phyloP scores from a whole-genome alignment of 2,329 filamentous ascomycete genomes.

The Xylariaceae sp. region DNA sequence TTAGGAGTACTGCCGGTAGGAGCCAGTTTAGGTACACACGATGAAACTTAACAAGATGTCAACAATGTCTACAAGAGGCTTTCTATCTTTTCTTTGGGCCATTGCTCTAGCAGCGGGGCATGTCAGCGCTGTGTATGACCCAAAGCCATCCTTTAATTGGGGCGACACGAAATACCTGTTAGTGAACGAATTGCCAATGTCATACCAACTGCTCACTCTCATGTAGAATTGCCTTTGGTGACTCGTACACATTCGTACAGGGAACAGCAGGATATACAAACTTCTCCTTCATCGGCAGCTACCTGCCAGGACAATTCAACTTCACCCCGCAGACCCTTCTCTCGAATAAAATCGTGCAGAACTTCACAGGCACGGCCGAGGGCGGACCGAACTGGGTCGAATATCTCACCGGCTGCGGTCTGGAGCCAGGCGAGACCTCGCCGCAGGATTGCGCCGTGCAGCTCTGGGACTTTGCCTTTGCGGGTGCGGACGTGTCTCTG shows the following conservation, averaged over 20 bases:
- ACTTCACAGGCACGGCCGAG: slow-evolving; percentile 56
- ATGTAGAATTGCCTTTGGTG: slow-evolving; percentile 54
- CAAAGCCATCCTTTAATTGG: slow-evolving; percentile 30
- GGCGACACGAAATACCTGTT: slow-evolving; percentile 35
- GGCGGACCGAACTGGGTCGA: slow-evolving; percentile 63
- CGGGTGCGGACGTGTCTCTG: slow-evolving; percentile 56
- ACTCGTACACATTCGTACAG: slow-evolving; percentile 61
- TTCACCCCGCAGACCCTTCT: slow-evolving; percentile 54
- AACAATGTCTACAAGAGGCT: background rate
- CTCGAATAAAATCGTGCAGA: slow-evolving; percentile 57
- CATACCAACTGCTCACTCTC: background rate
- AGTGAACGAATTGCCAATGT: slow-evolving; percentile 9
- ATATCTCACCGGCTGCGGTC: slow-evolving; percentile 58
- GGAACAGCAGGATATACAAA: slow-evolving; percentile 58
- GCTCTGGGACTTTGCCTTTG: slow-evolving; percentile 64
- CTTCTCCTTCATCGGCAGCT: slow-evolving; percentile 62
- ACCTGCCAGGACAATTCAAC: slow-evolving; percentile 48
- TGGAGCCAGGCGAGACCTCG: slow-evolving; percentile 49
- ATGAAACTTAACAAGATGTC: background rate
- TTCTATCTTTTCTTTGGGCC: background rate
- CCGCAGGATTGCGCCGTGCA: slow-evolving; percentile 53
- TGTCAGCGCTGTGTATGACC: background rate
- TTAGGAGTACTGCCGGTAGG: background rate
- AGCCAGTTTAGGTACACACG: background rate
- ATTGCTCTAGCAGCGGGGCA: background rate